Evolutionary conservation across 169 alveolate genomes (phyloP).

Genomic region (Neospora caninum): DNA sequence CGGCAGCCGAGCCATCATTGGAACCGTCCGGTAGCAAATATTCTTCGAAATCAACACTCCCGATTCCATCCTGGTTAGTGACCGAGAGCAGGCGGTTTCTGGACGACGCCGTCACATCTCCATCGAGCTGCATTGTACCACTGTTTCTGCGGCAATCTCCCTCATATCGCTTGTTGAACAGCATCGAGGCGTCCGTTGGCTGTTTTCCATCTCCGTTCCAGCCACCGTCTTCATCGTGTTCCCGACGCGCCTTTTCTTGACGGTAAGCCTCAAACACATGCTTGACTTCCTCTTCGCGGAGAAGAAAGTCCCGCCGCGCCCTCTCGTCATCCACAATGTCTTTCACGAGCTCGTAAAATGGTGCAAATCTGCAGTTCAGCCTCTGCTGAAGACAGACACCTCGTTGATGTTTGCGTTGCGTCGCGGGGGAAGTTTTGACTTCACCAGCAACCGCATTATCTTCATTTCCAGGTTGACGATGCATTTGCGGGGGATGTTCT

Average conservation of each 20-base stretch:
- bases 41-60: too few relatives aligned
- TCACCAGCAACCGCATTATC: not conserved
- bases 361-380: not conserved
- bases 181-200: too few relatives aligned
- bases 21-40: not conserved
- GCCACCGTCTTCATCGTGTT: not conserved
- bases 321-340: conserved; percentile 28
- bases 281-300: conserved; percentile 25
- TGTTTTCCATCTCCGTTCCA: too few relatives aligned
- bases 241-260: not conserved
- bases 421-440: not conserved
- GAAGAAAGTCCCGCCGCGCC: conserved; percentile 36
- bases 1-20: not conserved
- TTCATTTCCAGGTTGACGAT: not conserved
- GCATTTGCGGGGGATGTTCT: not conserved
- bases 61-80: too few relatives aligned
- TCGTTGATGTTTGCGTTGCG: not conserved
- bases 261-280: conserved; percentile 36
- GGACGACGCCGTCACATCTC: too few relatives aligned
- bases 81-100: too few relatives aligned
- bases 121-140: too few relatives aligned
- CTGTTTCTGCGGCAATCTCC: too few relatives aligned
- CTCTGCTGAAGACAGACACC: not conserved
- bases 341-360: conserved; percentile 2
- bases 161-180: too few relatives aligned